Conservation (phyloP, 2,329 filamentous ascomycete genomes). For the Alternaria arborescens region DNA sequence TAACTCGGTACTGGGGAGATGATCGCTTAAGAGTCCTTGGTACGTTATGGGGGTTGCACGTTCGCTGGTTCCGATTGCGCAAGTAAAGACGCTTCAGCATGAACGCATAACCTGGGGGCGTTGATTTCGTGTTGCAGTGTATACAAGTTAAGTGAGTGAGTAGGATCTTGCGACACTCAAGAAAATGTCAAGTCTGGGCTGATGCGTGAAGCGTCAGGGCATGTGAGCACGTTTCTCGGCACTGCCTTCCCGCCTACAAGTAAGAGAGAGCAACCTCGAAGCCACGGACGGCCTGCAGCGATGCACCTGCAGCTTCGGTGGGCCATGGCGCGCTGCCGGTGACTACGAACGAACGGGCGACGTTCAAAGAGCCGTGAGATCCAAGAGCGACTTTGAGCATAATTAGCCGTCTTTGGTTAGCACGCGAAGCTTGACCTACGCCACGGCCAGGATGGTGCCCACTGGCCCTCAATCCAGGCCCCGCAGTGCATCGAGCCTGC, state of each 20-base stretch:
- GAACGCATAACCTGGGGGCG: constrained; percentile 33
- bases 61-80: constrained; percentile 26
- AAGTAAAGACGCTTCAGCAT: constrained; percentile 30
- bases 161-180: constrained; percentile 45
- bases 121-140: constrained; percentile 24
- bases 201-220: constrained; percentile 43
- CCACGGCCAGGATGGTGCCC: constrained; percentile 19
- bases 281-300: constrained; percentile 13
- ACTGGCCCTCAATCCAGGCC: constrained; percentile 17
- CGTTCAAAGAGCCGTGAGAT: constrained; percentile 22
- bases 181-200: constrained; percentile 39
- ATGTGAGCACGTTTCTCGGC: constrained; percentile 14
- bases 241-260: constrained; percentile 5
- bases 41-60: constrained; percentile 16
- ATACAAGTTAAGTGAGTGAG: constrained; percentile 34
- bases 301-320: constrained; percentile 18
- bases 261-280: constrained; percentile 5
- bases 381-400: constrained; percentile 41
- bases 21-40: constrained; percentile 32
- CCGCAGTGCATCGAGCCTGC: constrained; percentile 17
- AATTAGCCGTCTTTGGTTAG: constrained; percentile 37
- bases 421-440: constrained; percentile 23
- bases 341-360: constrained; percentile 14
- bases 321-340: constrained; percentile 9
- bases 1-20: constrained; percentile 18